These are phyloP conservation scores for Tothia fuscella DNA, from an alignment of 2,329 filamentous ascomycete genomes.

Conservation along the genomic window DNA sequence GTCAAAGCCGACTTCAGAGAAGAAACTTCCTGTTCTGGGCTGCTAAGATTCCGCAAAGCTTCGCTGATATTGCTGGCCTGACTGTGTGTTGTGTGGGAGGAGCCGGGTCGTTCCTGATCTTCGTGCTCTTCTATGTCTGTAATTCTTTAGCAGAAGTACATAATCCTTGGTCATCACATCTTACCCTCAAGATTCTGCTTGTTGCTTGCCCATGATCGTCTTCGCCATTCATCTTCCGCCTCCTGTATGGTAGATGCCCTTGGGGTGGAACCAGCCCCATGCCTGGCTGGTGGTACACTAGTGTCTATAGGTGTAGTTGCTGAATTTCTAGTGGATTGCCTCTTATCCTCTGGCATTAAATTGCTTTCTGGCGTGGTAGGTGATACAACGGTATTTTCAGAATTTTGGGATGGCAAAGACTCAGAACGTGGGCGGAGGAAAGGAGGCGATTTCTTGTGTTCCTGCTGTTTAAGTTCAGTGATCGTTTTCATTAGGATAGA, in stretches of 20 bases:
- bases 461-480: conserved; percentile 1
- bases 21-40: conserved; percentile 49
- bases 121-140: conserved; percentile 36
- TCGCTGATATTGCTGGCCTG: conserved; percentile 33
- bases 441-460: conserved; percentile 10
- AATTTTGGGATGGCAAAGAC: conserved; percentile 20
- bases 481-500: no score
- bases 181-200: conserved; percentile 58
- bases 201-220: conserved; percentile 49
- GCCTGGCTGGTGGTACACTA: conserved; percentile 40
- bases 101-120: conserved; percentile 20
- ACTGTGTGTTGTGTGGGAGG: conserved; percentile 13
- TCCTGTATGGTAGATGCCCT: conserved; percentile 74
- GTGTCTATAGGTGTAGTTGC: conserved; percentile 61
- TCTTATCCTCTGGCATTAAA: conserved; percentile 16
- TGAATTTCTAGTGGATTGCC: conserved; percentile 3
- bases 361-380: conserved; percentile 24
- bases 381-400: conserved; percentile 24
- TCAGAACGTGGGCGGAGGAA: background rate
- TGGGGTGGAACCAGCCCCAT: conserved; percentile 52
- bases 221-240: conserved; percentile 45
- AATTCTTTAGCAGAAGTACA: background rate
- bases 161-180: conserved; percentile 13
- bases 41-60: conserved; percentile 44
- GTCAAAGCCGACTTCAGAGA: conserved; percentile 66